Conservation (phyloP, 1,284 basidiomycete species). For the Gastroboletus turbinatus region DNA sequence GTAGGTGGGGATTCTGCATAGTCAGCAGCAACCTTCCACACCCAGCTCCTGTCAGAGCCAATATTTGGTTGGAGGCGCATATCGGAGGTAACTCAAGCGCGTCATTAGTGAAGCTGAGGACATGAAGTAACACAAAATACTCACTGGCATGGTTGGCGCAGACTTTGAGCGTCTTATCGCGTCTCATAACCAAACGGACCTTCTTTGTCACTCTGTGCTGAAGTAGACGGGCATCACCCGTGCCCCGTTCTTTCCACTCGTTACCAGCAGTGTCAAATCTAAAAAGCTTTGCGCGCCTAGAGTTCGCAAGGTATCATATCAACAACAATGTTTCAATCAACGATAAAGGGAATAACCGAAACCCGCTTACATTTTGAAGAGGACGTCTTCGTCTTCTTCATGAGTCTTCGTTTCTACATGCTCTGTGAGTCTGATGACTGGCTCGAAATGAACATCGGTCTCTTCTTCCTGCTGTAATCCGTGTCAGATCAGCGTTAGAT, state of each 20-base stretch:
- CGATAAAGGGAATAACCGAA: slow-evolving; percentile 5
- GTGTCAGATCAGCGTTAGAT: slow-evolving; percentile 29
- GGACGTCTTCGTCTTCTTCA: slow-evolving; percentile 92
- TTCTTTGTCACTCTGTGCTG: slow-evolving; percentile 89
- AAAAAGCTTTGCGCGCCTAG: slow-evolving; percentile 97
- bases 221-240: slow-evolving; percentile 88
- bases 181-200: slow-evolving; percentile 96
- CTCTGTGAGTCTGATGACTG: slow-evolving; percentile 96
- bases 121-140: slow-evolving; percentile 35
- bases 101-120: slow-evolving; percentile 1
- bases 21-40: slow-evolving; percentile 97
- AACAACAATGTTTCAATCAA: slow-evolving; percentile 18
- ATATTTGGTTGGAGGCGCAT: slow-evolving; percentile 98
- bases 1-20: slow-evolving; percentile 88
- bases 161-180: slow-evolving; percentile 99
- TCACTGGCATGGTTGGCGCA: slow-evolving; percentile 97
- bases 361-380: slow-evolving; percentile 91
- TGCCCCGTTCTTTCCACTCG: slow-evolving; percentile 98
- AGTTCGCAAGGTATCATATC: slow-evolving; percentile 8
- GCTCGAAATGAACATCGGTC: slow-evolving; percentile 91
- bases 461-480: slow-evolving; percentile 69
- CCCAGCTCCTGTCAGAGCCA: slow-evolving; percentile 99
- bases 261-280: slow-evolving; percentile 80
- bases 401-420: slow-evolving; percentile 93
- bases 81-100: slow-evolving; percentile 71